Evolutionary conservation across 805 yeast genomes (phyloP), one percentile per base, ranked within the genome.

Genomic region (Saturnispora sanitii): DNA sequence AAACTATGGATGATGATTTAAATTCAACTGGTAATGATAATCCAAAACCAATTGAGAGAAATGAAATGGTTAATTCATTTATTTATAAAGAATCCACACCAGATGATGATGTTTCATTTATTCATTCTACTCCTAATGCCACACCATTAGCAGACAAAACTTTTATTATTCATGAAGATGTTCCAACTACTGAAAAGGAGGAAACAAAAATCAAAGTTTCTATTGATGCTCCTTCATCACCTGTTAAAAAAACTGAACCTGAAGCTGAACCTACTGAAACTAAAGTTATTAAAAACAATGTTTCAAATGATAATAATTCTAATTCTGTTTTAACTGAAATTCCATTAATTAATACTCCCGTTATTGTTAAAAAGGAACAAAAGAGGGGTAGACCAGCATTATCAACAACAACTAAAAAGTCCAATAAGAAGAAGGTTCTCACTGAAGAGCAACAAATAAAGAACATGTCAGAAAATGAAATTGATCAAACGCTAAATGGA

Each of bases 401-500:
- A n/a, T n/a, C n/a, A n/a, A n/a, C n/a, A n/a, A n/a, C n/a, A 16
- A 16, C 16, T n/a, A 27, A 27, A 6, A 27, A 27, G 30, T 12
- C 33, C 9, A 38, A 46, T 34, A 45, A 42, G 22, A 42, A 44
- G 23, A 13, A 11, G 2, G 20, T 32, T 19, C 16, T 40, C 29
- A 38, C 42, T 8, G 46, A 45, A 17, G 50, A 47, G 21, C 45
- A 47, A 17, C 21, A 22, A 13, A 27, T 49, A 3, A 49, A 43
- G n/a, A 36, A 37, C 7, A 44, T 55, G 39, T 41, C 49, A 5
- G 25, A 51, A 33, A 49, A 53, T 43, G 60, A 61, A 35, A 42
- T 62, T 6, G 54, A 57, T 2, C 44, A 49, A 15, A 44, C 62
- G 13, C 44, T 67, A 6, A 37, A 52, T 2, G 56, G 55, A 3